Base-by-base conservation (phyloP, 352 stramenopile species). In the Phytophthora brassicae region DNA sequence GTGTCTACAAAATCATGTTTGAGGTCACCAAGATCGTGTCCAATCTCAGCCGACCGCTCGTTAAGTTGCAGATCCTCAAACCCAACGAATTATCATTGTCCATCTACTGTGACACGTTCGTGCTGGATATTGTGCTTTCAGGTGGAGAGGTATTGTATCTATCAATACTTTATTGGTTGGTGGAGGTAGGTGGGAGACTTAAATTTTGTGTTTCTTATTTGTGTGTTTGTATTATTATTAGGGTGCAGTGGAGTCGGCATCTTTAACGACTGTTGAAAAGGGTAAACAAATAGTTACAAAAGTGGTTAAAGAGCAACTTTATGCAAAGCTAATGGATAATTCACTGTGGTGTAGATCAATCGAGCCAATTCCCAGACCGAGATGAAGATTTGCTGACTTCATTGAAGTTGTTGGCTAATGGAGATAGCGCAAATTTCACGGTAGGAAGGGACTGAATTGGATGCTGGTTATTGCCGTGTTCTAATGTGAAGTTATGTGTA, bases 1-100 rank as follows among this genome's bases (percentile, higher is more conserved):
- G 86, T 22, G 81, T 84, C 20, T 95, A 95, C 79, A 89, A 90
- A 55, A 76, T 95, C 70, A 90, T 95, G 75, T 95, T 95, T 47
- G 86, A 95, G 55, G 86, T 95, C 24, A 94, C 86, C 44, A 92
- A 92, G 70, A 94, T 95, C 59, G 81, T 88, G 29, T 90, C 83
- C 41, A 89, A 84, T 29, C 75, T 95, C 52, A 95, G 86, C 53
- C 84, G 86, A 2, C 86, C 86, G 43, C 75, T 92, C 9, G 86
- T 95, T 19, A 92, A 93, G 72, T 68, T 95, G 36, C 81, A 95
- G 78, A 92, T 94, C 48, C 70, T 93, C 41, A 94, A 95, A 57
- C 84, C 86, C 14, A 91, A 89, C 58, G 86, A 94, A 36, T 88
- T 83, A 12, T 93, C 84, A 43, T 68, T 95, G 38, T 93, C 81